Evolutionary conservation across 805 yeast species (phyloP), one percentile per base, ranked within the genome.

Genomic region (Starmerella sp.): DNA sequence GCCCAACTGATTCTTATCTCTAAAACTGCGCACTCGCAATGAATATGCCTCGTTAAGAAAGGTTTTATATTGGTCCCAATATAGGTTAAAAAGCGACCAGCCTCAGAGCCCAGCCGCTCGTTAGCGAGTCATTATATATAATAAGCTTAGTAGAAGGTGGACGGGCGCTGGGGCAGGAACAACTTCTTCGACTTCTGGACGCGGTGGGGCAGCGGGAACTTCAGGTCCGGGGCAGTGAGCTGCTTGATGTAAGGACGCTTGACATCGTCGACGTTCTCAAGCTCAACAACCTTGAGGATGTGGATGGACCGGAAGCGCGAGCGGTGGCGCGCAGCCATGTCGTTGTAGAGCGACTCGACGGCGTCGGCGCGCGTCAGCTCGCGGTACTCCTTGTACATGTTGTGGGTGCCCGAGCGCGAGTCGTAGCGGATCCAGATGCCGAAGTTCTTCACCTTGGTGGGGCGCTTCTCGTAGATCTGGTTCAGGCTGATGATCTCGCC

Each of bases 321-420:
- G 85, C 98, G 89, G 95, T 93, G 99, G 82, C 98, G 90, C 69
- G 99, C 97, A 78, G 99, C 99, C 86, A 93, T 86, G 79, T 93
- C 99, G 77, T 86, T 90, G 93, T 93, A 93, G 84, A 93, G 84
- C 74, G 93, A 80, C 78, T 86, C 95, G 73, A 93, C 97, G 68
- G 97, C 98, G 76, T 87, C 95, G 64, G 89, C 95, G 82, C 99
- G 93, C 82, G 96, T 79, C 70, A 91, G 95, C 71, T 91, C 98
- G 80, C 98, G 89, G 93, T 88, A 87, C 82, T 93, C 99, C 84
- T 93, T 93, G 96, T 93, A 93, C 97, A 93, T 93, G 95, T 93
- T 93, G 95, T 93, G 98, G 73, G 96, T 90, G 81, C 99, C 99
- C 68, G 98, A 93, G 86, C 99, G 95, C 66, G 99, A 93, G 76